Conservation (phyloP, 768 basidiomycete species). For the Amanita subjunquillea region DNA sequence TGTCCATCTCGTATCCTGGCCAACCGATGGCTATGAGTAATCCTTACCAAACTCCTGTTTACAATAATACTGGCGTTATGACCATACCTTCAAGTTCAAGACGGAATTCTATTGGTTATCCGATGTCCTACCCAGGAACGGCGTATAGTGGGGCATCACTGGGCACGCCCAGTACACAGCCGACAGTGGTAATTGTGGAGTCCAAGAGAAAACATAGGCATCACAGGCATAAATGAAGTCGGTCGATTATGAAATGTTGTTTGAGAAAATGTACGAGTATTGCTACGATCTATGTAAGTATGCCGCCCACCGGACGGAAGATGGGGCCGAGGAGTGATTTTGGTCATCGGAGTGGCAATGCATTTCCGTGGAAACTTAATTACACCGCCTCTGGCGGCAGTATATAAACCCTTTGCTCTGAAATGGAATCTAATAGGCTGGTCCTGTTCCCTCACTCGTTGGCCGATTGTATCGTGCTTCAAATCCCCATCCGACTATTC, state of each 20-base stretch:
- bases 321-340: not conserved
- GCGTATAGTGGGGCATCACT: slow-evolving; percentile 10
- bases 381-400: not conserved
- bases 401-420: slow-evolving; percentile 22
- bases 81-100: not conserved
- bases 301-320: not conserved
- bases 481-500: slow-evolving; percentile 13
- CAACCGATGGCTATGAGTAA: slow-evolving; percentile 13
- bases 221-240: slow-evolving; percentile 11
- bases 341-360: not conserved
- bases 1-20: slow-evolving; percentile 10
- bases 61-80: not conserved
- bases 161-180: slow-evolving; percentile 8
- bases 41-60: not conserved
- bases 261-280: not conserved
- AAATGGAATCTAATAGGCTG: slow-evolving; percentile 27
- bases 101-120: not conserved
- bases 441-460: slow-evolving; percentile 26
- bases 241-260: not conserved
- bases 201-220: slow-evolving; percentile 20
- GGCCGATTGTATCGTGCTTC: slow-evolving; percentile 18
- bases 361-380: not conserved
- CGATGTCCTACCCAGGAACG: slow-evolving; percentile 13
- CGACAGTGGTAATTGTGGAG: slow-evolving; percentile 14
- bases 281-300: not conserved